Evolutionary conservation across 2,329 filamentous ascomycete species (phyloP).

Genomic region (Arthroderma sp.): DNA sequence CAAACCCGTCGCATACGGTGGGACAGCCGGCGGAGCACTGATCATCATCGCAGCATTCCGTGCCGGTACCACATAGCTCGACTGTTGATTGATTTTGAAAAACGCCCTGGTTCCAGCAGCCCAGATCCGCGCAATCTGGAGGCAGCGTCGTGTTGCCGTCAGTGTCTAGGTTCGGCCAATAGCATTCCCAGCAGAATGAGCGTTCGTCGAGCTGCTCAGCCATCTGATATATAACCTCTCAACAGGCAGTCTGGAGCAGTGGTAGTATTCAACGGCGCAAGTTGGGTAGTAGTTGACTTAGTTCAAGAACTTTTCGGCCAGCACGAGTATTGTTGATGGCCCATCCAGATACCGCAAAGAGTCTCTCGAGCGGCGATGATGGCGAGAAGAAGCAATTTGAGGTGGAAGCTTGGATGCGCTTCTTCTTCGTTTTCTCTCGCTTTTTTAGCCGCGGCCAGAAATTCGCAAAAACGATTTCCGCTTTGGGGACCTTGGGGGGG

Average conservation of each 20-base stretch:
- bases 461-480: background rate
- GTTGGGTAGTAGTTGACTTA: too few relatives aligned
- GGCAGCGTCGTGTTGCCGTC: slow-evolving; percentile 19
- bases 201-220: slow-evolving; percentile 11
- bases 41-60: slow-evolving; percentile 31
- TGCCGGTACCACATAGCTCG: slow-evolving; percentile 20
- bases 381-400: background rate
- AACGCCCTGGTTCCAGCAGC: slow-evolving; percentile 22
- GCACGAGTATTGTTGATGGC: too few relatives aligned
- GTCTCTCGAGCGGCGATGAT: too few relatives aligned
- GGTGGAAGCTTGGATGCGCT: background rate
- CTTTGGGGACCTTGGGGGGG: slow-evolving; percentile 8
- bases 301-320: too few relatives aligned
- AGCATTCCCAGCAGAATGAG: slow-evolving; percentile 32
- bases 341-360: too few relatives aligned
- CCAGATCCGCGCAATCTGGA: slow-evolving; percentile 17
- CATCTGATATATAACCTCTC: slow-evolving; percentile 5
- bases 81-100: slow-evolving; percentile 21
- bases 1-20: slow-evolving; percentile 32
- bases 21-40: slow-evolving; percentile 29
- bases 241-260: too few relatives aligned
- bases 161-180: slow-evolving; percentile 31
- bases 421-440: background rate
- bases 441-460: background rate
- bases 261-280: too few relatives aligned